Conservation (phyloP, 768 basidiomycete species). For the Phylloporus sp. region DNA sequence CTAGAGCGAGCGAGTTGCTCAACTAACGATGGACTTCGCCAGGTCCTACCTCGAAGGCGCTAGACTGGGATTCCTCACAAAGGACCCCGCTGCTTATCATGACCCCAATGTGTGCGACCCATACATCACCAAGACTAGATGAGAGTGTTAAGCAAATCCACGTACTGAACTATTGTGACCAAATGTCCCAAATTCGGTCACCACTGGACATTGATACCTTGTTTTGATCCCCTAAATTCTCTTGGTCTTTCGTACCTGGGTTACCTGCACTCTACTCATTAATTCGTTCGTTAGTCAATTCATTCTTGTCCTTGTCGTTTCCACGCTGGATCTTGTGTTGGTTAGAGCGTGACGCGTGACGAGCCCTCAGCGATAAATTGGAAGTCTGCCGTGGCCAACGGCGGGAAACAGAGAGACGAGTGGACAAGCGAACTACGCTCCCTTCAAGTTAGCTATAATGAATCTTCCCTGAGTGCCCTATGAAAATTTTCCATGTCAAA, state of each 20-base stretch:
- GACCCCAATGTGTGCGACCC: slow-evolving; percentile 62
- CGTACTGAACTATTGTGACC: background rate
- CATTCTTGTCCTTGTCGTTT: background rate
- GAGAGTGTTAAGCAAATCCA: background rate
- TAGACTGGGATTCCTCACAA: slow-evolving; percentile 54
- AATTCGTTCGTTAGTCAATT: background rate
- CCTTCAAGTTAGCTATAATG: background rate
- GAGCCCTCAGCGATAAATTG: too few relatives aligned
- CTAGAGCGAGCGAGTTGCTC: background rate
- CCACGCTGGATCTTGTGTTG: background rate
- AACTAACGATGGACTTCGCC: background rate
- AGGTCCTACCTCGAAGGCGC: slow-evolving; percentile 74
- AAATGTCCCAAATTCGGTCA: background rate
- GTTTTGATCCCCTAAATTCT: background rate
- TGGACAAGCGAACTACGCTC: too few relatives aligned
- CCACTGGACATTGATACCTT: background rate
- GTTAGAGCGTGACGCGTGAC: background rate
- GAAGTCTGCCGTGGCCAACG: too few relatives aligned
- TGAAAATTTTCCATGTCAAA: background rate
- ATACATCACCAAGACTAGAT: slow-evolving; percentile 32
- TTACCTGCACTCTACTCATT: background rate
- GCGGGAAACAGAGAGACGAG: too few relatives aligned
- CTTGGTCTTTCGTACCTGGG: background rate
- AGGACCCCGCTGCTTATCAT: slow-evolving; percentile 53
- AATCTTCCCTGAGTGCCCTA: background rate